phyloP scores from a whole-genome alignment of 129 eudicot species.

The Flaveria bidentis region DNA sequence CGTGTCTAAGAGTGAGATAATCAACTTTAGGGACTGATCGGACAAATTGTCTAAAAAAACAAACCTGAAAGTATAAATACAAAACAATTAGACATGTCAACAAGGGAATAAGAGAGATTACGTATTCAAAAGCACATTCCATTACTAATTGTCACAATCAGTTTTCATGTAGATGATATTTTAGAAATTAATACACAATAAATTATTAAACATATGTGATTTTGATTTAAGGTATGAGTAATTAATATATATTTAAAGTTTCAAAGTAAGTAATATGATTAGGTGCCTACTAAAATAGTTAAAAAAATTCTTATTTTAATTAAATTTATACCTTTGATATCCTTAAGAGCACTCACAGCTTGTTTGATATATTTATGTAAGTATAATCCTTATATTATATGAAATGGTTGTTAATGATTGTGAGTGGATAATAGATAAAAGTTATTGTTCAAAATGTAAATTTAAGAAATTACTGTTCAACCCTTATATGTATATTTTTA shows the following conservation, averaged over 20 bases:
- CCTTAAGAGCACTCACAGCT: not conserved
- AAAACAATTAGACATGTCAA: not conserved
- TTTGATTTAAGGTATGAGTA: not conserved
- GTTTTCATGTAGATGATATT: not conserved
- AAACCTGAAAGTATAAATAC: conserved; percentile 36
- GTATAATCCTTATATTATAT: no score
- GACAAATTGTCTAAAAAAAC: conserved; percentile 57
- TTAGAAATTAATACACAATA: not conserved
- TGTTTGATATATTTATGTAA: no score
- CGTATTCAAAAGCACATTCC: no score
- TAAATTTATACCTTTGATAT: not conserved
- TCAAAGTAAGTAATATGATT: not conserved
- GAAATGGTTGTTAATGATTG: no score
- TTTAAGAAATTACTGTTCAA: no score
- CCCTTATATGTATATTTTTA: no score
- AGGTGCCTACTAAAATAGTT: not conserved
- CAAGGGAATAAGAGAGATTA: no score
- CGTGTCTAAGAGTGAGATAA: conserved; percentile 59
- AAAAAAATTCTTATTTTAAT: not conserved
- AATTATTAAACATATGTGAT: not conserved
- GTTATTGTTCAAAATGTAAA: no score
- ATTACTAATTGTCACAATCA: not conserved
- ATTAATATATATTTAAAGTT: no score
- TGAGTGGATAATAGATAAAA: no score
- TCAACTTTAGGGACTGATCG: conserved; percentile 59